Percentiles rank a stretch among this genome's conserved stretches.
Evolutionary conservation across 208 protist species (phyloP).

Genomic region (Phytomonas francai): DNA sequence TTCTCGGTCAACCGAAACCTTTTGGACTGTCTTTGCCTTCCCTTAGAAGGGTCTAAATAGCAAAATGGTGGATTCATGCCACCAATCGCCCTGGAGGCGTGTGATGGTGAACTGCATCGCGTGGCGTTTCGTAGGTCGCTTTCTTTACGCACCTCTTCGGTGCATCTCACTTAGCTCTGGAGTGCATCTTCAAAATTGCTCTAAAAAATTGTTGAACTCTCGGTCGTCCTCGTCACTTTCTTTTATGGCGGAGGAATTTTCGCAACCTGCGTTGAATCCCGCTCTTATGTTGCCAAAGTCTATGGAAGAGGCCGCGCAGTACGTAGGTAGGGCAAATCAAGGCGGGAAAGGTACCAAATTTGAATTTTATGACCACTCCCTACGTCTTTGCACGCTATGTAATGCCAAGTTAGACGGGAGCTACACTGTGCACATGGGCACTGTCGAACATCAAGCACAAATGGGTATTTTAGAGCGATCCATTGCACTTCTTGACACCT

Average conservation of each 20-base stretch:
- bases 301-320: background rate
- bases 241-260: background rate
- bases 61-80: background rate
- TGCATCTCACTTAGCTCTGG: background rate
- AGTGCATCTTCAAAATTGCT: background rate
- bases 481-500: constrained; percentile 6
- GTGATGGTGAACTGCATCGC: background rate
- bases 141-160: background rate
- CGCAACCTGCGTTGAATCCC: background rate
- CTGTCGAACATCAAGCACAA: constrained; percentile 41
- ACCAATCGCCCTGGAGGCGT: background rate
- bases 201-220: background rate
- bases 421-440: constrained; percentile 26
- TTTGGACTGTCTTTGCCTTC: background rate
- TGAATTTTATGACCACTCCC: constrained; percentile 26
- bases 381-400: constrained; percentile 31
- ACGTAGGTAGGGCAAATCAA: background rate
- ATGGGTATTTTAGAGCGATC: constrained; percentile 48
- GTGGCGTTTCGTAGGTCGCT: background rate
- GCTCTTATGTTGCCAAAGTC: background rate
- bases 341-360: background rate
- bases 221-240: background rate
- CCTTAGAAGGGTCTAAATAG: background rate
- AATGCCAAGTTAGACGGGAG: constrained; percentile 19
- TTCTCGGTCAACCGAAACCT: background rate